Evolutionary conservation across 73 alveolate genomes (phyloP).

Genomic region (Breviolum minutum): DNA sequence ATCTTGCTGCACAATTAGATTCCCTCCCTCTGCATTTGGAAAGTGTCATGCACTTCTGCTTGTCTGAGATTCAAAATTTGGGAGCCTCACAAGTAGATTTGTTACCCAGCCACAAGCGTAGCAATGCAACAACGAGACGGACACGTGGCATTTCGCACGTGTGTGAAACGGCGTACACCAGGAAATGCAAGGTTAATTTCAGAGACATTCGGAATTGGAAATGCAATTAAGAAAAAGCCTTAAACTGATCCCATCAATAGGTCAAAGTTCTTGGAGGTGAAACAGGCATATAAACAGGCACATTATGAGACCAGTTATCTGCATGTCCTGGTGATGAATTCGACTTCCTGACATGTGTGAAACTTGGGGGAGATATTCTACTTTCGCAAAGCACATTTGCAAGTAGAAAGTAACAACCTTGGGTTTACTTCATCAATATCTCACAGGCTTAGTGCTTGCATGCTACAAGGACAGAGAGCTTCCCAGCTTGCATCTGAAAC

Average conservation of each 20-base stretch:
- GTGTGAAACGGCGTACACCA: constrained; percentile 11
- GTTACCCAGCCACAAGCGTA: background rate
- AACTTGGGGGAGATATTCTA: constrained; percentile 31
- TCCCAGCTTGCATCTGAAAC: background rate
- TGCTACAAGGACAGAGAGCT: constrained; percentile 21
- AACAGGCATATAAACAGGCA: background rate
- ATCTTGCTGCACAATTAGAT: too few relatives aligned
- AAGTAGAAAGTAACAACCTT: too few relatives aligned
- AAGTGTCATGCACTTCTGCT: too few relatives aligned
- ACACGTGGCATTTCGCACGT: constrained; percentile 73
- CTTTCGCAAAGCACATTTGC: constrained; percentile 3
- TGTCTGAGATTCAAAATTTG: background rate
- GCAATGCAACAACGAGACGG: constrained; percentile 16
- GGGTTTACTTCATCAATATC: too few relatives aligned
- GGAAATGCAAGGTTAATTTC: constrained; percentile 14
- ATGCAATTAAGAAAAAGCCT: too few relatives aligned
- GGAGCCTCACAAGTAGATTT: background rate
- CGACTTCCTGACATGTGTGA: constrained; percentile 20
- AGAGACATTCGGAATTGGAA: background rate
- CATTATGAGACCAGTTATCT: background rate
- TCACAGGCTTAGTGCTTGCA: background rate
- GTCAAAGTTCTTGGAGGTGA: background rate
- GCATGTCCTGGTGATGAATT: constrained; percentile 32
- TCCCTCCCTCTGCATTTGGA: too few relatives aligned
- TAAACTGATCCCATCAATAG: background rate